phyloP scores from a whole-genome alignment of 2,329 filamentous ascomycete genomes.

The Exophiala sideris region DNA sequence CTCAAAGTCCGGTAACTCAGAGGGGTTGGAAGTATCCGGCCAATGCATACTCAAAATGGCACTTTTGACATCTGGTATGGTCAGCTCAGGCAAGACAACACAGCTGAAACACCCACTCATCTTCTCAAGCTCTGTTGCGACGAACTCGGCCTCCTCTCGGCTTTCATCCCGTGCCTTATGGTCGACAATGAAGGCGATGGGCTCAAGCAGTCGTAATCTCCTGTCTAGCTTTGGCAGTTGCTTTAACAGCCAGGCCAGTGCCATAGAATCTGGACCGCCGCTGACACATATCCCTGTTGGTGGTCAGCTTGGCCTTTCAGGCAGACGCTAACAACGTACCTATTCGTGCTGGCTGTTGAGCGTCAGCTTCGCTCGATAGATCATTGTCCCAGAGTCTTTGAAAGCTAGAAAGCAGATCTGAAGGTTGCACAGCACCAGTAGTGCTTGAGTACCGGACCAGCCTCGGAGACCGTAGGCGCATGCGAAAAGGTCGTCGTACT shows the following conservation, averaged over 20 bases:
- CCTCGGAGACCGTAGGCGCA: not conserved
- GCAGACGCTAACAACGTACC: slow-evolving; percentile 1
- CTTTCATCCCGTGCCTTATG: slow-evolving; percentile 58
- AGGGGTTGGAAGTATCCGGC: slow-evolving; percentile 40
- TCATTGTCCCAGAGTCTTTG: not conserved
- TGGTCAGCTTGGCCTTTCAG: slow-evolving; percentile 1
- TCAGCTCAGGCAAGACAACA: slow-evolving; percentile 27
- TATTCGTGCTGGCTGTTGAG: not conserved
- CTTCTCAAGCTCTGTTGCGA: slow-evolving; percentile 44
- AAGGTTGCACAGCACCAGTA: not conserved
- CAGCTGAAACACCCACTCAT: slow-evolving; percentile 38
- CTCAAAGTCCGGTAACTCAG: slow-evolving; percentile 65
- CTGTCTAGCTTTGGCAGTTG: slow-evolving; percentile 34
- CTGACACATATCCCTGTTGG: slow-evolving; percentile 66
- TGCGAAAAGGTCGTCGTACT: not conserved
- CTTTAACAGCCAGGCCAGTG: slow-evolving; percentile 71
- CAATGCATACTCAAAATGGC: slow-evolving; percentile 51
- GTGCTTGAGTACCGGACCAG: not conserved
- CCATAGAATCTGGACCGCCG: slow-evolving; percentile 97
- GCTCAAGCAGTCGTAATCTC: slow-evolving; percentile 26
- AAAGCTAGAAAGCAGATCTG: not conserved
- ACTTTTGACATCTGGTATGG: slow-evolving; percentile 30
- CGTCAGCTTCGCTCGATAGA: not conserved
- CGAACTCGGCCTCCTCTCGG: slow-evolving; percentile 51
- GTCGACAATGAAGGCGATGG: slow-evolving; percentile 60